phyloP scores from a whole-genome alignment of 176 grass and related monocot genomes.

The Oryza meridionalis region DNA sequence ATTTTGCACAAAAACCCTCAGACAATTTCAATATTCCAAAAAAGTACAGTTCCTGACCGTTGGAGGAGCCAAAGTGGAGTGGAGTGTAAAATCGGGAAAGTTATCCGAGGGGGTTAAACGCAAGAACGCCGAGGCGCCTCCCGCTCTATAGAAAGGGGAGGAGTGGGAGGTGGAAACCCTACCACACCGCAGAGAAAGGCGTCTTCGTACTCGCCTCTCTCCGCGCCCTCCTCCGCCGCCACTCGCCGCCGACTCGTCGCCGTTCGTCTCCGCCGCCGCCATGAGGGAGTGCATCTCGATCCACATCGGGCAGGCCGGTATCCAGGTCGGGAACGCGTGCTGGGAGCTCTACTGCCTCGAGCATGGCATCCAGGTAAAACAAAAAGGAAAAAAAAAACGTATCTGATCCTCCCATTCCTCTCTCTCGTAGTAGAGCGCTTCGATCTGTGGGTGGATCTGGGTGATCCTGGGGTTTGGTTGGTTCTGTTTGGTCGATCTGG shows the following conservation, averaged over 20 bases:
- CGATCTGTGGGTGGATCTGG: background rate
- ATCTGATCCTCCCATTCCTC: background rate
- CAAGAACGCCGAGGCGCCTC: background rate
- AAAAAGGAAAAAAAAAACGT: too few relatives aligned
- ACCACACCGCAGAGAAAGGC: background rate
- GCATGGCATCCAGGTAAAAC: background rate
- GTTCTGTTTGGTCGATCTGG: background rate
- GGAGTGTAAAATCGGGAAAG: background rate
- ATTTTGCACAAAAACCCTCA: too few relatives aligned
- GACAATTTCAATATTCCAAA: rapidly evolving
- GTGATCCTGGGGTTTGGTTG: background rate
- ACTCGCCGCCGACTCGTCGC: too few relatives aligned
- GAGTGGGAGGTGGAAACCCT: background rate
- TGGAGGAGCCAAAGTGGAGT: background rate
- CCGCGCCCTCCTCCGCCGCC: background rate
- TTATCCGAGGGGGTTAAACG: background rate
- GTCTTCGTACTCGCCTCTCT: slow-evolving; percentile 7
- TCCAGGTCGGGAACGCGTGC: slow-evolving; percentile 6
- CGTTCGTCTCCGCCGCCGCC: background rate
- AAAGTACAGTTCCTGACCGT: background rate
- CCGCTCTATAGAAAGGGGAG: background rate
- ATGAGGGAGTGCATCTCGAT: slow-evolving; percentile 7
- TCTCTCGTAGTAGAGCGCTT: background rate
- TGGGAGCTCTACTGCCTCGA: slow-evolving; percentile 2
- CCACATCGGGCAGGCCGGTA: background rate